Percentiles rank a stretch among this genome's conserved stretches.
Evolutionary conservation across 106 monocot genomes (phyloP).

Genomic region (Chionographis japonica): DNA sequence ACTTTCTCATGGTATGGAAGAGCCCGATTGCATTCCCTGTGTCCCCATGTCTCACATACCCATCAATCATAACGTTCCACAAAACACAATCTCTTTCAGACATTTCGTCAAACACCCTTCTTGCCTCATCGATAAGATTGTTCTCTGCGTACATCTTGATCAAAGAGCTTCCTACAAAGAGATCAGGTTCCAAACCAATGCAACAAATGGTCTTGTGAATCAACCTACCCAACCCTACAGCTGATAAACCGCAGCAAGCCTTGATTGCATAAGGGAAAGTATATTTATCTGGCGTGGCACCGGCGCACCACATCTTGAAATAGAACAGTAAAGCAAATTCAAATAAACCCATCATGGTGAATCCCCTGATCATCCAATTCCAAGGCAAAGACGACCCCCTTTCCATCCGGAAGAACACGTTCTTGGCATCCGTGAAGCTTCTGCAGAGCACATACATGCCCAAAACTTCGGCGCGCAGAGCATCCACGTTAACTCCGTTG

Average conservation of each 20-base stretch:
- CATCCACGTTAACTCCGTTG: slow-evolving; percentile 18
- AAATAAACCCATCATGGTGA: slow-evolving; percentile 41
- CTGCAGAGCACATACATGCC: slow-evolving; percentile 70
- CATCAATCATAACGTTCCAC: slow-evolving; percentile 95
- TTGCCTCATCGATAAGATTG: slow-evolving; percentile 35
- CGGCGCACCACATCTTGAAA: slow-evolving; percentile 72
- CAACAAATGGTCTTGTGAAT: slow-evolving; percentile 46
- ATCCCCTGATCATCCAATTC: slow-evolving; percentile 87
- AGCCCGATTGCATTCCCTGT: slow-evolving; percentile 33
- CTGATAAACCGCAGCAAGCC: slow-evolving; percentile 49
- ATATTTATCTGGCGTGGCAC: slow-evolving; percentile 53
- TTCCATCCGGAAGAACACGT: slow-evolving; percentile 47
- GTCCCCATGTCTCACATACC: slow-evolving; percentile 48
- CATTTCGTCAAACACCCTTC: slow-evolving; percentile 76
- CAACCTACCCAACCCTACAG: slow-evolving; percentile 40
- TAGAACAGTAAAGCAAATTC: slow-evolving; percentile 63
- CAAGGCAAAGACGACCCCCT: slow-evolving; percentile 39
- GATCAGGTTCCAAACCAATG: slow-evolving; percentile 60
- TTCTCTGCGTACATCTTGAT: slow-evolving; percentile 66
- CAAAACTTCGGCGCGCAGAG: slow-evolving; percentile 28
- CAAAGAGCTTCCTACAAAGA: slow-evolving; percentile 72
- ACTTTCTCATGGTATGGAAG: slow-evolving; percentile 56
- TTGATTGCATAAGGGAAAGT: slow-evolving; percentile 75
- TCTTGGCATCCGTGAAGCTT: slow-evolving; percentile 52
- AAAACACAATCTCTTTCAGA: slow-evolving; percentile 59